A percentile compares a stretch with the other conserved stretches of the same genome.
Evolutionary conservation across 805 yeast genomes (phyloP).

Genomic region (Starmerella floris): DNA sequence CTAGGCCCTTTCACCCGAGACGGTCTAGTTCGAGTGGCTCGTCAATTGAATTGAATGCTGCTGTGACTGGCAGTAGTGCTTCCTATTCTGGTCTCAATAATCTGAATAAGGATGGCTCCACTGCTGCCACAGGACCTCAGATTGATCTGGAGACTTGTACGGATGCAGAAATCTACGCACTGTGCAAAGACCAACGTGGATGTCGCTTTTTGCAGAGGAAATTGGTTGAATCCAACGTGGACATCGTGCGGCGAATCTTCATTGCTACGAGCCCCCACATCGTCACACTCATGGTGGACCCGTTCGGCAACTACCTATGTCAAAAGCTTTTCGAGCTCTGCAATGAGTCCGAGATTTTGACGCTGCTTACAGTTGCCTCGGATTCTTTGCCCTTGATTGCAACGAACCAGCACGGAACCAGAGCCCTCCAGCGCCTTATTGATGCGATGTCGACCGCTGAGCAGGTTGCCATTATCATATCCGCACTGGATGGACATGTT

Average conservation of each 20-base stretch:
- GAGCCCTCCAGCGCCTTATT: conserved; percentile 85
- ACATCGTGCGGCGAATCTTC: conserved; percentile 42
- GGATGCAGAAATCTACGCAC: conserved; percentile 47
- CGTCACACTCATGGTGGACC: conserved; percentile 80
- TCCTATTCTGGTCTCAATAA: conserved; percentile 2
- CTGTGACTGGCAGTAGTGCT: background rate
- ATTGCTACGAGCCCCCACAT: conserved; percentile 65
- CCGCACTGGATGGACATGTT: conserved; percentile 52
- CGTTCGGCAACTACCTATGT: conserved; percentile 91
- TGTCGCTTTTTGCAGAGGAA: conserved; percentile 85
- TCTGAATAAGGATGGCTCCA: conserved; percentile 1
- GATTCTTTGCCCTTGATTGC: conserved; percentile 69
- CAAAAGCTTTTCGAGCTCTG: conserved; percentile 81
- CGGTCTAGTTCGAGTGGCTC: conserved; percentile 14
- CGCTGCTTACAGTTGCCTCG: conserved; percentile 56
- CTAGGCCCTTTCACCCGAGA: conserved; percentile 2
- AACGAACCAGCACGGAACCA: conserved; percentile 86
- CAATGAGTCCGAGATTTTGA: conserved; percentile 51
- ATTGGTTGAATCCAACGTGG: conserved; percentile 39
- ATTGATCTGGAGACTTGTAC: conserved; percentile 6
- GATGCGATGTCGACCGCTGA: conserved; percentile 63
- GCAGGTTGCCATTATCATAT: conserved; percentile 54
- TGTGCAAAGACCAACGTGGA: conserved; percentile 94
- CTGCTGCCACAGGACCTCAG: background rate
- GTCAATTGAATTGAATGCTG: background rate